Conservation (phyloP, 495 filamentous ascomycete species). For the Bryoglossum gracile region DNA sequence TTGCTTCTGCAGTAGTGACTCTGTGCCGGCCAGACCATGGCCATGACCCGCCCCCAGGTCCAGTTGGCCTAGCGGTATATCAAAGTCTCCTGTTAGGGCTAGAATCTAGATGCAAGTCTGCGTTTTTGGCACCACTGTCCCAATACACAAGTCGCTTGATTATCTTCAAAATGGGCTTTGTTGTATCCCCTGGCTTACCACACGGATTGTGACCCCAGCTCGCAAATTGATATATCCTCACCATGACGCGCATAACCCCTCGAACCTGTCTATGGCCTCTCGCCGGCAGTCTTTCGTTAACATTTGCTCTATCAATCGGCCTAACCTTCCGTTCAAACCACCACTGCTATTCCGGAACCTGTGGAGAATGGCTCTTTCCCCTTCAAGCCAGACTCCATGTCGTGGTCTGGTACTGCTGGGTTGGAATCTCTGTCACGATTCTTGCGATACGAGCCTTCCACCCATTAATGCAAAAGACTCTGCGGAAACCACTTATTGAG, state of each 20-base stretch:
- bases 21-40: too few relatives aligned
- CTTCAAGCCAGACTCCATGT: slow-evolving; percentile 30
- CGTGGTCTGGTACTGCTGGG: slow-evolving; percentile 29
- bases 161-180: too few relatives aligned
- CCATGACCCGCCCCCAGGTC: too few relatives aligned
- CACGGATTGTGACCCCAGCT: too few relatives aligned
- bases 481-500: slow-evolving; percentile 14
- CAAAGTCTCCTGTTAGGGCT: too few relatives aligned
- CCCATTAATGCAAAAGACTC: slow-evolving; percentile 21
- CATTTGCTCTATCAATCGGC: slow-evolving; percentile 29
- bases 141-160: too few relatives aligned
- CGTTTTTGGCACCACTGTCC: too few relatives aligned
- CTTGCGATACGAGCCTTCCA: slow-evolving; percentile 28
- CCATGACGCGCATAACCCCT: slow-evolving; percentile 23
- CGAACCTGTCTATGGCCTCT: slow-evolving; percentile 32
- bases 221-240: too few relatives aligned
- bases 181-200: too few relatives aligned
- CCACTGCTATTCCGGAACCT: slow-evolving; percentile 30
- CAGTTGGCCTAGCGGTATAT: too few relatives aligned
- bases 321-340: slow-evolving; percentile 29
- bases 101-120: too few relatives aligned
- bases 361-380: slow-evolving; percentile 30
- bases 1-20: too few relatives aligned
- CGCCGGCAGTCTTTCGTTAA: slow-evolving; percentile 22
- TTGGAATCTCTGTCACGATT: slow-evolving; percentile 26